Evolutionary conservation across 202 grass and related monocot species (phyloP), one percentile per base, ranked within the genome.

Genomic region (Carex arenaria): DNA sequence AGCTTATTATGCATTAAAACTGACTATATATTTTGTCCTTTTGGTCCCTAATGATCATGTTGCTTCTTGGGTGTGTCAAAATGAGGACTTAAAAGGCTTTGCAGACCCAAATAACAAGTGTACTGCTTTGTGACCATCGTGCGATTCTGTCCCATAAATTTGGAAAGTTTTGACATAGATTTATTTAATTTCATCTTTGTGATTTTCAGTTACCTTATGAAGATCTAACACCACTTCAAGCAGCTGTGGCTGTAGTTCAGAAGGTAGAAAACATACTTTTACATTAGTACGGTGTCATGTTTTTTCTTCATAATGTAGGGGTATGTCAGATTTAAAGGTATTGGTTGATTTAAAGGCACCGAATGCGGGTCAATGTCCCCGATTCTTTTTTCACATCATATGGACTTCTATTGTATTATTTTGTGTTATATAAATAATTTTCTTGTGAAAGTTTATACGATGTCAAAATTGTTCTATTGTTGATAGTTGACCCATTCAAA

Each of bases 191-290:
- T 12, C 40, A 86, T 17, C 28, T 10, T 85, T 76, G 11, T 65
- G 17, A 66, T 68, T 90, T 28, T 69, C 86, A 97, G 94, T 78
- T 97, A 86, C 94, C 94, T 71, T 94, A 97, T 22, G 88, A 94
- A 92, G 87, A 97, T 13, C 83, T 97, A 83, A 97, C 94, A 15
- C 94, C 94, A 74, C 88, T 97, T 76, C 94, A 97, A 86, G 92
- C 94, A 69, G 94, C 94, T 14, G 90, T 97, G 64, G 88, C 89
- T 3, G 94, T 97, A 64, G 94, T 94, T 87, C 94, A 97, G 78
- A 97, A 97, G 88, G 94, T 97, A 89, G 12, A 19, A 31, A 49
- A 40, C 9, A 55, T 49, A 49, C 36, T 28, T 64, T 42, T 59
- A 72, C 12, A 47, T 22, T 47, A 7, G 3, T 17, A 19, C 30